phyloP scores from a whole-genome alignment of 2,329 filamentous ascomycete species.

The Penicillium glabrum region DNA sequence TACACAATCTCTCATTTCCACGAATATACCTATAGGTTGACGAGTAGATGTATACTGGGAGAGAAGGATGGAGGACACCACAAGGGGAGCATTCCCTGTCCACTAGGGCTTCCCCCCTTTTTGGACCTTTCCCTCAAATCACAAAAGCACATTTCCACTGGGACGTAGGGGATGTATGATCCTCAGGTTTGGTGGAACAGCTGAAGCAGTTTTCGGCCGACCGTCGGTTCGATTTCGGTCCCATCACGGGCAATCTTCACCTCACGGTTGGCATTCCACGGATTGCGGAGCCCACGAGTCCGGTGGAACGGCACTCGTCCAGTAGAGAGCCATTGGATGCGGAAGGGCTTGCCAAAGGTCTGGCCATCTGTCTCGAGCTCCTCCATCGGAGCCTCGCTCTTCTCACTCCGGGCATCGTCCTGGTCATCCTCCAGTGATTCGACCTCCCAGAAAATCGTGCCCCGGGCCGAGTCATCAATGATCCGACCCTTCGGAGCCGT shows the following conservation, averaged over 20 bases:
- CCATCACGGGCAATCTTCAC: conserved; percentile 95
- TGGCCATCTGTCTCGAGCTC: conserved; percentile 53
- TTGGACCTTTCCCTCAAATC: not conserved
- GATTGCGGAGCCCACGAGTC: conserved; percentile 82
- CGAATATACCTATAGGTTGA: not conserved
- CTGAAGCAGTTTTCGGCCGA: conserved; percentile 73
- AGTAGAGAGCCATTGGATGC: conserved; percentile 85
- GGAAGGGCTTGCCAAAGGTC: conserved; percentile 88
- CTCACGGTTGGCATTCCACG: conserved; percentile 92
- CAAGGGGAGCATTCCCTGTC: not conserved
- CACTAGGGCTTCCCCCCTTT: not conserved
- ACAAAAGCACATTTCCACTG: not conserved
- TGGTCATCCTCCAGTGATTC: conserved; percentile 55
- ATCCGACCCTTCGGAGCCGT: conserved; percentile 79
- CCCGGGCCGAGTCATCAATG: conserved; percentile 88
- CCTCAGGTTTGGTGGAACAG: conserved; percentile 64
- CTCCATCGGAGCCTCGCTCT: conserved; percentile 50
- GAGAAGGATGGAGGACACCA: not conserved
- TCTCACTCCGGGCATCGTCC: conserved; percentile 38
- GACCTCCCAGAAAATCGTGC: conserved; percentile 95
- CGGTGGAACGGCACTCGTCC: conserved; percentile 82
- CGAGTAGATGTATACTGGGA: not conserved
- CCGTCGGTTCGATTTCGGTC: conserved; percentile 82
- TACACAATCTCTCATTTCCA: not conserved
- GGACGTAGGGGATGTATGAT: too few relatives aligned